Conservation (phyloP, 768 basidiomycete genomes). For the Obba rivulosa region DNA sequence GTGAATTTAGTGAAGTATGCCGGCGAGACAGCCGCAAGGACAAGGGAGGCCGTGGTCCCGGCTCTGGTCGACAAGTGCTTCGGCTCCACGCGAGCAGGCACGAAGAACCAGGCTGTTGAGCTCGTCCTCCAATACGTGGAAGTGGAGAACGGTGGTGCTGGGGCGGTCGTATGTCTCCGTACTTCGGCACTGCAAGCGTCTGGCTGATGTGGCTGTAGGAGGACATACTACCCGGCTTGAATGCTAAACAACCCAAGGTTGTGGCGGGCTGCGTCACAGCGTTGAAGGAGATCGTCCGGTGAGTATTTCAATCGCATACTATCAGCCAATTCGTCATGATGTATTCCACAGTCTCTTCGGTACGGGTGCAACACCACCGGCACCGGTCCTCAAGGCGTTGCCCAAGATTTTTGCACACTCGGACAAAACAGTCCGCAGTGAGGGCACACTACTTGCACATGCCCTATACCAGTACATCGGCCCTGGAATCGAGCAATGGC, state of each 20-base stretch:
- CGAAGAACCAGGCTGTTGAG: slow-evolving; percentile 83
- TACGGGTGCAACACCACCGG: slow-evolving; percentile 61
- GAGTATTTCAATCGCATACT: slow-evolving; percentile 21
- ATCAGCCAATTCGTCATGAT: slow-evolving; percentile 1
- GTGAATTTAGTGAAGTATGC: slow-evolving; percentile 85
- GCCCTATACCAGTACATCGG: slow-evolving; percentile 82
- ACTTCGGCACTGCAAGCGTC: slow-evolving; percentile 7
- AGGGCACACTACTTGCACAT: slow-evolving; percentile 75
- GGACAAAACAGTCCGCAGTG: slow-evolving; percentile 93
- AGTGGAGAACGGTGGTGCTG: slow-evolving; percentile 83
- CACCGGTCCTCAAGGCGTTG: slow-evolving; percentile 78
- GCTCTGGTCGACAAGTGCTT: slow-evolving; percentile 94
- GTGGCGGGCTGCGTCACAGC: slow-evolving; percentile 76
- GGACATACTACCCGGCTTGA: slow-evolving; percentile 79
- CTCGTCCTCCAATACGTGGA: slow-evolving; percentile 87
- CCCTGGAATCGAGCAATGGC: slow-evolving; percentile 72
- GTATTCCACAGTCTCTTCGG: slow-evolving; percentile 64
- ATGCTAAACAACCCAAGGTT: slow-evolving; percentile 91
- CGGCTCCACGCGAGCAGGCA: slow-evolving; percentile 85
- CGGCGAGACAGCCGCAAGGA: slow-evolving; percentile 81
- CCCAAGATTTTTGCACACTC: slow-evolving; percentile 94
- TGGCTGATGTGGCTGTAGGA: slow-evolving; percentile 22
- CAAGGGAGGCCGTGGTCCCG: slow-evolving; percentile 78
- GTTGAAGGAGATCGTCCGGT: slow-evolving; percentile 85
- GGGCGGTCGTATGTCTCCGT: slow-evolving; percentile 74